A percentile compares a stretch with the other conserved stretches of the same genome.
Conservation (phyloP, 495 filamentous ascomycete genomes). For the Astrothelium macrocarpum region DNA sequence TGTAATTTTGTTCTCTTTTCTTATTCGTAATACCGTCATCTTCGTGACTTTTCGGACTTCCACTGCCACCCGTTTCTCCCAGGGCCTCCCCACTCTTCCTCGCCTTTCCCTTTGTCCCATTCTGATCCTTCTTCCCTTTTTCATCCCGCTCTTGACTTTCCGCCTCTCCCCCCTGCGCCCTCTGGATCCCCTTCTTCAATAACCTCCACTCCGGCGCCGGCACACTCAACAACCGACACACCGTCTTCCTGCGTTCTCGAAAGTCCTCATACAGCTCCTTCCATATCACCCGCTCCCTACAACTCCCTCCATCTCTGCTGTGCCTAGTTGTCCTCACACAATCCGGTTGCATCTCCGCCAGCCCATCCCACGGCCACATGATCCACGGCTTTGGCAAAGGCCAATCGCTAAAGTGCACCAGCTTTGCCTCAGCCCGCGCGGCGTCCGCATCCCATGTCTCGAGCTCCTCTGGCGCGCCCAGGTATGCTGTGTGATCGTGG, state of each 20-base stretch:
- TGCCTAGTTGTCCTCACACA: slow-evolving; percentile 43
- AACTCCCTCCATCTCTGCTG: slow-evolving; percentile 33
- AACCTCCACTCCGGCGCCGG: slow-evolving; percentile 27
- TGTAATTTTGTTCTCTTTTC: background rate
- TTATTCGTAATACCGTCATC: background rate
- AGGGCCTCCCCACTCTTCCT: background rate
- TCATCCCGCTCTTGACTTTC: background rate
- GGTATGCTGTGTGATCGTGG: slow-evolving; percentile 47
- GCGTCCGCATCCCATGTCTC: slow-evolving; percentile 55
- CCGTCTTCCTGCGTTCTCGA: slow-evolving; percentile 46
- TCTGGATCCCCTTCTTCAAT: slow-evolving; percentile 8
- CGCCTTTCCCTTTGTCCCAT: background rate
- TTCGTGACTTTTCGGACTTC: too few relatives aligned
- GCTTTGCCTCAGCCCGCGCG: slow-evolving; percentile 56
- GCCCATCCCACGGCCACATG: slow-evolving; percentile 45
- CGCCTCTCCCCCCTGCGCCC: background rate
- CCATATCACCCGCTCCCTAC: slow-evolving; percentile 59
- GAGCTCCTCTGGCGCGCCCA: slow-evolving; percentile 36
- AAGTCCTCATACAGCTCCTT: slow-evolving; percentile 64
- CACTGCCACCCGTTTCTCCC: too few relatives aligned
- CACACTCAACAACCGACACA: slow-evolving; percentile 29
- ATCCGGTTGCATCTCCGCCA: slow-evolving; percentile 49
- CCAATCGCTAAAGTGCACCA: slow-evolving; percentile 76
- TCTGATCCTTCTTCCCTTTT: background rate
- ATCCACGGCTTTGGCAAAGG: slow-evolving; percentile 75